Conservation (phyloP, 306 rosid genomes). For the Urtica urens region DNA sequence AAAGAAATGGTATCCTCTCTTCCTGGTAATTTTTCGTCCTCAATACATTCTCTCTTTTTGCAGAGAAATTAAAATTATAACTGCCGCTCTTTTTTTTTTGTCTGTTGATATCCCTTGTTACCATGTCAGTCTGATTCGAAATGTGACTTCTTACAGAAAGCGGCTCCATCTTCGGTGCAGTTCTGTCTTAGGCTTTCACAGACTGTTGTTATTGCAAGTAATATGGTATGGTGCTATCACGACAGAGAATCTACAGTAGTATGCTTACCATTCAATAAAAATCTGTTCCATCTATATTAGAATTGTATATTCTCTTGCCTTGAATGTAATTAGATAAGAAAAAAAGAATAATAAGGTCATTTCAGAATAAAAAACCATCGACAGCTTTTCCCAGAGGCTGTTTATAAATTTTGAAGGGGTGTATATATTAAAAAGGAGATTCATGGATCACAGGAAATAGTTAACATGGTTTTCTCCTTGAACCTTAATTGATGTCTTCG, state of each 20-base stretch:
- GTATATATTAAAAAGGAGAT: too few species aligned
- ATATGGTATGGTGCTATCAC: constrained; percentile 48
- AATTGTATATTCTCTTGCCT: constrained; percentile 7
- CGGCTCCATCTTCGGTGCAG: constrained; percentile 51
- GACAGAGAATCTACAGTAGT: constrained; percentile 3
- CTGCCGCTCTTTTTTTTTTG: too few species aligned
- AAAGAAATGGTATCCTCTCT: constrained; percentile 73
- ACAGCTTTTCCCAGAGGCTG: too few species aligned
- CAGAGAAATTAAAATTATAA: too few species aligned
- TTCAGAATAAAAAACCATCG: too few species aligned
- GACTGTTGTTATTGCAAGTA: constrained; percentile 40
- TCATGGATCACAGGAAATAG: too few species aligned
- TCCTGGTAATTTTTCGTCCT: constrained; percentile 39
- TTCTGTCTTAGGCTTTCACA: constrained; percentile 74
- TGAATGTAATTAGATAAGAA: too few species aligned
- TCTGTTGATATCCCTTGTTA: constrained; percentile 1
- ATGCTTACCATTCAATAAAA: background rate
- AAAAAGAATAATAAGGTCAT: too few species aligned
- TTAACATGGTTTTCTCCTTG: too few species aligned
- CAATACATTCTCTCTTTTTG: constrained; percentile 15
- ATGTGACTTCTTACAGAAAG: constrained; percentile 41
- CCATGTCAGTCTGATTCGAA: constrained; percentile 14
- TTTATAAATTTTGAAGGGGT: too few species aligned
- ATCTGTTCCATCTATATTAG: constrained; percentile 4
- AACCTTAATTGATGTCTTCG: too few species aligned